Base-by-base conservation (phyloP, 2,329 filamentous ascomycete genomes). In the Chaetomium sp. region DNA sequence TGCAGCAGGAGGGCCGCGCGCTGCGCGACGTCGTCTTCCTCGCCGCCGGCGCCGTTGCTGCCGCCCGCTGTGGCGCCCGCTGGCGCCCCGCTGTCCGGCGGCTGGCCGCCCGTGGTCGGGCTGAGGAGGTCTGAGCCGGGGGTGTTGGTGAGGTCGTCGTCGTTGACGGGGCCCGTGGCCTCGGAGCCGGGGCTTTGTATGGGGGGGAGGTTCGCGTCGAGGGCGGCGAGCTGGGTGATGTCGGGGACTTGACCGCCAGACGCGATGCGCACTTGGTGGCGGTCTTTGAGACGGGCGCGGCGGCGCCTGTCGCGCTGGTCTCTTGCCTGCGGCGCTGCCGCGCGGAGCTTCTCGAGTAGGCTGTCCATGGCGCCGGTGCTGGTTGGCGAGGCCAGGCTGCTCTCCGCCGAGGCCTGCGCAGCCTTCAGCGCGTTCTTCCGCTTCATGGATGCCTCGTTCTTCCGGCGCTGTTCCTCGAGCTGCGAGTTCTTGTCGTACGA, bases 341-440 rank as follows among this genome's bases (percentile, higher is more conserved):
- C 93, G 64, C 95, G 90, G 63, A 99, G 82, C 78, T 98, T 98
- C 85, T 97, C 92, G 57, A 99, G 86, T 27, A 99, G 81, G 49
- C 90, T 92, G 79, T 99, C 95, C 93, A 99, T 98, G 60, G 93
- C 95, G 61, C 94, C 95, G 7, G 92, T 92, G 63, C 87, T 89
- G 35, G 85, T 84, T 27, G 92, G 90, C 2, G 89, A 90, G 33
- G 84, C 81, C 6, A 87, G 87, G 21, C 79, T 78, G 21, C 73
- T 77, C 16, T 78, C 79, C 45, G 75, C 76, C n/a, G 81, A 76
- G n/a, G 81, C 76, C 13, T 78, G 73, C 19, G 79, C 75, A 8
- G 84, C 78, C 73, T 90, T 90, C 69, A 88, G 81, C 70, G 89
- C 85, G 69, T 91, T 86, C 80, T 97, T 97, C 72, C 94, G 90